A percentile compares a stretch with the other conserved stretches of the same genome.
These are phyloP conservation scores for Naganishia randhawae DNA, from an alignment of 768 basidiomycete genomes.

Conservation along the genomic window DNA sequence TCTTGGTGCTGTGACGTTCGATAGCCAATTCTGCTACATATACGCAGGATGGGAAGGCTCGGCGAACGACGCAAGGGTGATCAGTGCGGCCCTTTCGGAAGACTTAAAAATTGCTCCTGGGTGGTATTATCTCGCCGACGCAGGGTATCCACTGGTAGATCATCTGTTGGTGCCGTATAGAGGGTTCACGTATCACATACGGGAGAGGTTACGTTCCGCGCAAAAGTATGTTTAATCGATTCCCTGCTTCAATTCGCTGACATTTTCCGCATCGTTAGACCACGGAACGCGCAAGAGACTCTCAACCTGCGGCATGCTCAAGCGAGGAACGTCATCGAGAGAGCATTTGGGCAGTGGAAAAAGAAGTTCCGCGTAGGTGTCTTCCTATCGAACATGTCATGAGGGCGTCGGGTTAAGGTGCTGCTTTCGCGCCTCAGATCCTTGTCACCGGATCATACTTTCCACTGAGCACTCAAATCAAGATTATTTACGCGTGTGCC, in stretches of 20 bases:
- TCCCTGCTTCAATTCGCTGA: conserved; percentile 19
- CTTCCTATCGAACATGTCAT: background rate
- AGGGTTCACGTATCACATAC: conserved; percentile 48
- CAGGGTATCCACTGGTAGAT: conserved; percentile 43
- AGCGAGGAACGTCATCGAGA: conserved; percentile 40
- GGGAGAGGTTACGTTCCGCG: conserved; percentile 40
- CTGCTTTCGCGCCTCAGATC: background rate
- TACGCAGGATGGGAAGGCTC: conserved; percentile 21
- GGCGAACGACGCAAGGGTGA: background rate
- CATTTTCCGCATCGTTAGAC: background rate
- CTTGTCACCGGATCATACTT: conserved; percentile 7
- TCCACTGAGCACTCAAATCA: conserved; percentile 31
- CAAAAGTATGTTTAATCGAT: background rate
- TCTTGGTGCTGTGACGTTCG: background rate
- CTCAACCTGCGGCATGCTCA: conserved; percentile 43
- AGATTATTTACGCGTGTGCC: conserved; percentile 32
- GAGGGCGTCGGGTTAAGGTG: conserved; percentile 18
- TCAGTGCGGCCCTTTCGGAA: background rate
- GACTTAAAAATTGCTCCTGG: background rate
- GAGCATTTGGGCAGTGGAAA: conserved; percentile 40
- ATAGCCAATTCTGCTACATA: background rate
- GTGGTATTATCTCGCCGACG: conserved; percentile 50
- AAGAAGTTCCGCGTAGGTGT: conserved; percentile 24
- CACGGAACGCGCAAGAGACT: conserved; percentile 36
- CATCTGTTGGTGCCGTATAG: conserved; percentile 46